Evolutionary conservation across 1,284 basidiomycete genomes (phyloP), one percentile per base, ranked within the genome.

Genomic region (Cryptococcus sp.): DNA sequence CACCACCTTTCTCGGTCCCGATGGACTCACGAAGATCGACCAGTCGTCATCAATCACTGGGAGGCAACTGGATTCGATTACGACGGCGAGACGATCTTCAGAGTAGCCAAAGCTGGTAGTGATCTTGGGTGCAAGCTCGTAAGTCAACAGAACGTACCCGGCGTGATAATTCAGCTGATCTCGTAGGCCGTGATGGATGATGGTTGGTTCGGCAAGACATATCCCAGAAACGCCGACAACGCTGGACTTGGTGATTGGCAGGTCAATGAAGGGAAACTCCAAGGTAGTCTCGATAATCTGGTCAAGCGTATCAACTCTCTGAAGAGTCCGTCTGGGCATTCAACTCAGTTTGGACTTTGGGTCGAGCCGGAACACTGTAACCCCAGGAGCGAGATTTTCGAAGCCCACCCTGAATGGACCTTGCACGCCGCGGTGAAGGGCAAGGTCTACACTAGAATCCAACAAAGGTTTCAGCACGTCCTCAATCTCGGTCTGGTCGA

Each of bases 361-460:
- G 57, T 70, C 45, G 68, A 70, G 51, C 66, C 66, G 14, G 66
- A 70, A 50, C 68, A 68, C 64, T 63, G 67, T 55, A 67, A 66
- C 44, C 63, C 60, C 4, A 13, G 39, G 9, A 63, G 60, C 4
- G 59, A 61, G 36, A 51, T 70, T 36, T 68, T 62, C 50, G 63
- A 67, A 32, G 23, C 31, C 0, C 66, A 70, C 50, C 66, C 68
- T 4, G 63, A 67, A 32, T 70, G 64, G 68, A 64, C 55, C 3
- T 47, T 69, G 7, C 54, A 55, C 16, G 50, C 62, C 1, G 57
- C 48, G 7, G 45, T 16, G 1, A 34, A 34, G 10, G 32, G 32
- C 32, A 34, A 34, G 16, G 32, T 9, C 9, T 57, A 62, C 41
- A 34, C 43, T 16, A 55, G 56, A n/a, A 61, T 64, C 3, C 54